Conservation (phyloP, 164 flowering plant genomes). For the Santalum album region DNA sequence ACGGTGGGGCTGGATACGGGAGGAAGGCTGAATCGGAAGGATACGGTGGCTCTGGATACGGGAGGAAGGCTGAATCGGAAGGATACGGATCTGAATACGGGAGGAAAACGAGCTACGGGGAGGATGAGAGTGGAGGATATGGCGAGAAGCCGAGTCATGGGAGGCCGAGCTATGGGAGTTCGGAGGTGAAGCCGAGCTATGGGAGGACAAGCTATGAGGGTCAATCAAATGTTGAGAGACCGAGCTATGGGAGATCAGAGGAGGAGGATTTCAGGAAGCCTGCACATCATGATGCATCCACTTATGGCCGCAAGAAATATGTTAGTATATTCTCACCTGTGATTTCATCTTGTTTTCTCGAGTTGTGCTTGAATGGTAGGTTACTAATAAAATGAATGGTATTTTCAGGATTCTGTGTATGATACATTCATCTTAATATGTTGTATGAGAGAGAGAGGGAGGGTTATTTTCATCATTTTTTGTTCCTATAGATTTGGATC, state of each 20-base stretch:
- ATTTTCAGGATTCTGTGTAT: too few relatives aligned
- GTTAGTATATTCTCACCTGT: slow-evolving; percentile 20
- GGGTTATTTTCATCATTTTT: too few relatives aligned
- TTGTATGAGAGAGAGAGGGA: too few relatives aligned
- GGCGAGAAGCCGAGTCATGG: slow-evolving; percentile 5
- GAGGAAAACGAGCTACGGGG: not conserved
- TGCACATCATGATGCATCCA: too few relatives aligned
- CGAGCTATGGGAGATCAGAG: slow-evolving; percentile 15
- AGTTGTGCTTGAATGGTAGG: too few relatives aligned
- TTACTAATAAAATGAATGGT: too few relatives aligned
- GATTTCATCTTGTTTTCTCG: too few relatives aligned
- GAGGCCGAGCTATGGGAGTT: slow-evolving; percentile 4
- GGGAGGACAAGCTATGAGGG: too few relatives aligned
- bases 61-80: not conserved
- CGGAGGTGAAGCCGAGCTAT: not conserved
- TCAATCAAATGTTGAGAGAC: too few relatives aligned
- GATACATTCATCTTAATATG: too few relatives aligned
- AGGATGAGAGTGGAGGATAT: slow-evolving; percentile 8
- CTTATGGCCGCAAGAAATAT: slow-evolving; percentile 35
- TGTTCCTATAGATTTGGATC: too few relatives aligned
- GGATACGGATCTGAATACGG: not conserved
- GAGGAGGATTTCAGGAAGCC: slow-evolving; percentile 13
- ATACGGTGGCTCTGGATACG: too few relatives aligned
- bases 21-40: slow-evolving; percentile 11
- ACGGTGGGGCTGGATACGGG: slow-evolving; percentile 21